Evolutionary conservation across 176 grass and related monocot species (phyloP), one percentile per base, ranked within the genome.

Genomic region (Microstegium vimineum): DNA sequence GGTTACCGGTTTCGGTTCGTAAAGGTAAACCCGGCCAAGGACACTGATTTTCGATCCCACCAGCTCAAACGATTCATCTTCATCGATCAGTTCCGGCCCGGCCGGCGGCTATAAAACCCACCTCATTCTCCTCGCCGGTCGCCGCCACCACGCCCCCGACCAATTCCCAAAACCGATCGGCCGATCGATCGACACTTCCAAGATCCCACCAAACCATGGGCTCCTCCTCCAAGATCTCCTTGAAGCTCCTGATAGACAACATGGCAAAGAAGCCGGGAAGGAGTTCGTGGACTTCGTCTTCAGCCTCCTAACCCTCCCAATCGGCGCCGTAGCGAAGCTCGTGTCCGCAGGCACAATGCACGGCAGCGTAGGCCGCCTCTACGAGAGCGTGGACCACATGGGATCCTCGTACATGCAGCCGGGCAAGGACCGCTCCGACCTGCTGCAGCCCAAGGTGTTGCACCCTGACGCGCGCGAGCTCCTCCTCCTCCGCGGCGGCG

Each of bases 211-310:
- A n/a, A n/a, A n/a, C 67, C 16, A 88, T 85, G 82, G 71, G 26
- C 1, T 84, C 77, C 15, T 27, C 38, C n/a, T n/a, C n/a, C 69
- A 66, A 91, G 76, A 69, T 87, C 80, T 71, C 56, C 0, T 32
- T 91, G 6, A 91, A 84, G 85, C 81, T 91, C 4, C 64, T 87
- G 4, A 56, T 91, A 7, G 81, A 87, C 15, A 36, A 10, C 52
- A 87, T 84, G 65, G 49, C 76, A 0, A 90, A 87, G 45, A 79
- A 74, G 84, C 84, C 1, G 75, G 54, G 0, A 91, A 91, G 47
- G 88, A 90, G 62, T 83, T 93, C 49, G 85, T 88, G 0, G 91
- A 90, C 76, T 88, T 93, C 78, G 28, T 90, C 1, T 90, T 93
- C 76, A 74, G 76, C 73, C 56, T 93, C 0, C 69, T 93, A 0